Percentiles rank a stretch among this genome's conserved stretches.
Conservation (phyloP, 176 grass and related monocot species). For the Phyllostachys edulis region DNA sequence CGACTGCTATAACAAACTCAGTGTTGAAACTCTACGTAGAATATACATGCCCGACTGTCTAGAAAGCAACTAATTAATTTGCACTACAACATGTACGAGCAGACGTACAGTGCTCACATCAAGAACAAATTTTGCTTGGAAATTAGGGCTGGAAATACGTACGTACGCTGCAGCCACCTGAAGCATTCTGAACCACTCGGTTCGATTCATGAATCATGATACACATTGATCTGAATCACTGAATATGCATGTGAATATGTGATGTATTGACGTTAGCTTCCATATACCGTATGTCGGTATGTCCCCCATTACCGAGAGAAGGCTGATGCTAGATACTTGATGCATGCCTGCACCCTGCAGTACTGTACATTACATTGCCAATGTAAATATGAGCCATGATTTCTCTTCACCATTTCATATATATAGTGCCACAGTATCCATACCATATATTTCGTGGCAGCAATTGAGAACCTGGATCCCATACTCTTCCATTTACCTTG, state of each 20-base stretch:
- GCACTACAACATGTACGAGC: neutral
- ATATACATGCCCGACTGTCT: neutral
- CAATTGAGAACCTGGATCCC: neutral
- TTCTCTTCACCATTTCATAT: neutral
- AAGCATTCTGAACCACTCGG: neutral
- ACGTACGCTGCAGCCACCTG: neutral
- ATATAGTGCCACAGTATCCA: neutral
- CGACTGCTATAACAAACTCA: neutral
- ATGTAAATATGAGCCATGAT: neutral
- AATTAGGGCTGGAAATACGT: no score
- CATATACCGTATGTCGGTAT: conserved; percentile 35
- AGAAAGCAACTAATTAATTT: neutral
- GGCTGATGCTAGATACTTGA: neutral
- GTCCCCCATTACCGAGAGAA: conserved; percentile 14
- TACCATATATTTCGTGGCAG: neutral
- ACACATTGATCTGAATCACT: neutral
- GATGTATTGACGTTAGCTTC: conserved; percentile 20
- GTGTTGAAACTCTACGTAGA: neutral
- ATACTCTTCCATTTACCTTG: neutral
- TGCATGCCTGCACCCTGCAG: neutral
- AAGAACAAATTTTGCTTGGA: no score
- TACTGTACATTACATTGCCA: neutral
- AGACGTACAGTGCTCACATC: no score
- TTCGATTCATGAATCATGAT: neutral
- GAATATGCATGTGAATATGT: neutral